Percentiles rank a stretch among this genome's conserved stretches.
Evolutionary conservation across 768 basidiomycete species (phyloP).

Genomic region (Podaxis pistillaris): DNA sequence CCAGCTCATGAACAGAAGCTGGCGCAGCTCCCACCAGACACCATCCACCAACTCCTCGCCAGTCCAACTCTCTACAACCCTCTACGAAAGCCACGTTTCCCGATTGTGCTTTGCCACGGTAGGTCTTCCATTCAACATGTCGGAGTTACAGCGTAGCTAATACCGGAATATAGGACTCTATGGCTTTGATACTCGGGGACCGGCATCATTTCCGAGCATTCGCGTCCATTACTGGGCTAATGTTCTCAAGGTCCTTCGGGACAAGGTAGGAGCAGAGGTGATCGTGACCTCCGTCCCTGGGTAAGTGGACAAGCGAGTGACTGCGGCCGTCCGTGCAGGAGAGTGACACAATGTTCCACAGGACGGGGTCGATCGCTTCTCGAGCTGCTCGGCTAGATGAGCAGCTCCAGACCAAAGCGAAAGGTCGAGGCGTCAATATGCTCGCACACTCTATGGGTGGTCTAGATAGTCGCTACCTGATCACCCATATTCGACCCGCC

Average conservation of each 20-base stretch:
- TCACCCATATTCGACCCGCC: constrained; percentile 77
- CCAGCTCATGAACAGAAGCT: constrained; percentile 12
- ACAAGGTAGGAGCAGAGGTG: constrained; percentile 89
- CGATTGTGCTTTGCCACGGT: constrained; percentile 97
- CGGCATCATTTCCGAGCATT: constrained; percentile 75
- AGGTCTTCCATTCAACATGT: constrained; percentile 22
- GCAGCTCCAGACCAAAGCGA: constrained; percentile 62
- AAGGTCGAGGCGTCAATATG: constrained; percentile 84
- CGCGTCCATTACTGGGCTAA: constrained; percentile 95
- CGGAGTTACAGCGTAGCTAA: not conserved
- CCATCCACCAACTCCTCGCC: constrained; percentile 67
- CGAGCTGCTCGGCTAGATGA: constrained; percentile 76
- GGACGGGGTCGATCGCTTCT: constrained; percentile 86
- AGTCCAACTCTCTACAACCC: constrained; percentile 82
- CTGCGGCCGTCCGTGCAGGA: not conserved
- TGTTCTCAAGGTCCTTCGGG: constrained; percentile 74
- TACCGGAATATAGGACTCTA: constrained; percentile 64
- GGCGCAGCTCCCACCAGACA: constrained; percentile 36
- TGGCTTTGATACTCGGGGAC: constrained; percentile 91
- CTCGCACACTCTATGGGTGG: constrained; percentile 99
- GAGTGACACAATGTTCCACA: constrained; percentile 28
- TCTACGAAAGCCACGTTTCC: constrained; percentile 76
- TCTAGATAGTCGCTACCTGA: constrained; percentile 90
- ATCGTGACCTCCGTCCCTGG: constrained; percentile 93
- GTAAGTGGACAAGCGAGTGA: constrained; percentile 43